Base-by-base conservation (phyloP, 2,329 filamentous ascomycete genomes). In the Hypomyces rosellus region DNA sequence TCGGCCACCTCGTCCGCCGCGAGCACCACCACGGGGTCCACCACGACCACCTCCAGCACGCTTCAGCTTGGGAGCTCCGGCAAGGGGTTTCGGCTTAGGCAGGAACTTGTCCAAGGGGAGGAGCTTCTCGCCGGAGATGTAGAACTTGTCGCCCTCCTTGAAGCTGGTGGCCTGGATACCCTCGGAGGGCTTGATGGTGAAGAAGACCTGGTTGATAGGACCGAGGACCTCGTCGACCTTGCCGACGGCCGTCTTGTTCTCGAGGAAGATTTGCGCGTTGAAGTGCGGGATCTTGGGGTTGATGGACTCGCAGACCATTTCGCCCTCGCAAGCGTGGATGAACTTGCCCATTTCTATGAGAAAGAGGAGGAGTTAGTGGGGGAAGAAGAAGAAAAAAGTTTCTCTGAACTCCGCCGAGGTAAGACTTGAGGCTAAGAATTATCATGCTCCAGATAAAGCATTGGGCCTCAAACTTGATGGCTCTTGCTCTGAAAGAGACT, bases 211-310 rank as follows among this genome's bases (percentile, higher is more conserved):
- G 79, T 96, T 97, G 72, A 99, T 88, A 57, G 93, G 92, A 51
- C 93, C 93, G 61, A 99, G 85, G 60, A 99, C 88, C 75, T 99
- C 93, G 74, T 99, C 93, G 67, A 99, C 88, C 75, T 97, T 97
- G 70, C 93, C 93, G 69, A 99, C 83, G 55, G 87, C 78, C 42
- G 88, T 92, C 86, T 97, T 99, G 79, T 97, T 99, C 80, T 97
- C 92, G 64, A 97, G 86, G 76, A 93, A 99, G 71, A 99, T 95
- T 60, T 90, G 90, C 55, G 93, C 93, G 77, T 96, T 97, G 85
- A 99, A 99, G 77, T 95, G 95, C 55, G 93, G 93, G 57, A 99
- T 86, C 75, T 97, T 97, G 63, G 86, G 77, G 78, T 96, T 97
- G 72, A 87, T 86, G 60, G 88, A 95, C 72, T 90, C 85, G 86